Evolutionary conservation across 1,284 basidiomycete species (phyloP).

Genomic region (Heliocybe sulcata): DNA sequence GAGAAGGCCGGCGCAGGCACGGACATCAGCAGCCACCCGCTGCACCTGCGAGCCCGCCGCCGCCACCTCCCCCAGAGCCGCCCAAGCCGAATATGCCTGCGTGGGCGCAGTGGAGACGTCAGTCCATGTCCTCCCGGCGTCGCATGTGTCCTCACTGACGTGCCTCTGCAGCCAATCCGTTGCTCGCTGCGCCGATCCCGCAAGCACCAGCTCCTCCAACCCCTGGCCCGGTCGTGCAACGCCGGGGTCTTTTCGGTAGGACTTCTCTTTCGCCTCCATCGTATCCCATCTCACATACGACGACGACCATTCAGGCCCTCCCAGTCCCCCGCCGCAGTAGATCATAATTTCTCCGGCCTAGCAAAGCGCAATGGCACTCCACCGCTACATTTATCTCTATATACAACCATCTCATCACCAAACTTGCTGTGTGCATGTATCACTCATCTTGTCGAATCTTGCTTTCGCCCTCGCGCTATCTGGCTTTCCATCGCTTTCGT

Average conservation of each 20-base stretch:
- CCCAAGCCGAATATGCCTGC: constrained; percentile 48
- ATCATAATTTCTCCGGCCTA: no score
- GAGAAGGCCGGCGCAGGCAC: constrained; percentile 34
- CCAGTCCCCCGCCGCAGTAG: constrained; percentile 51
- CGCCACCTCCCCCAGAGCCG: constrained; percentile 34
- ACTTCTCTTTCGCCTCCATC: constrained; percentile 7
- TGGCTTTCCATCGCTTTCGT: background rate
- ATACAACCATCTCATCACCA: background rate
- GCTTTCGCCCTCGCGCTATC: background rate
- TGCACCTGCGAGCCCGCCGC: constrained; percentile 31
- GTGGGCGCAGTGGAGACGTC: constrained; percentile 75
- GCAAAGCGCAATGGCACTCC: no score
- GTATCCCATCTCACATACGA: background rate
- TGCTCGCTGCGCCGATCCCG: constrained; percentile 40
- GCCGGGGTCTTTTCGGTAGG: constrained; percentile 62
- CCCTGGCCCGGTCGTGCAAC: constrained; percentile 27
- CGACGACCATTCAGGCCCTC: constrained; percentile 37
- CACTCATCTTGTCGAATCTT: background rate
- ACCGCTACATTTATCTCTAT: no score
- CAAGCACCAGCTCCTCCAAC: constrained; percentile 38
- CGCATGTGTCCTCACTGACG: background rate
- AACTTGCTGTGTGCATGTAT: background rate
- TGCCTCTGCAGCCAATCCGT: background rate
- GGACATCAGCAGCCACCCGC: constrained; percentile 30
- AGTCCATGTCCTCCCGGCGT: constrained; percentile 16